Evolutionary conservation across 2,329 filamentous ascomycete species (phyloP).

Genomic region (Fusarium phyllophilum): DNA sequence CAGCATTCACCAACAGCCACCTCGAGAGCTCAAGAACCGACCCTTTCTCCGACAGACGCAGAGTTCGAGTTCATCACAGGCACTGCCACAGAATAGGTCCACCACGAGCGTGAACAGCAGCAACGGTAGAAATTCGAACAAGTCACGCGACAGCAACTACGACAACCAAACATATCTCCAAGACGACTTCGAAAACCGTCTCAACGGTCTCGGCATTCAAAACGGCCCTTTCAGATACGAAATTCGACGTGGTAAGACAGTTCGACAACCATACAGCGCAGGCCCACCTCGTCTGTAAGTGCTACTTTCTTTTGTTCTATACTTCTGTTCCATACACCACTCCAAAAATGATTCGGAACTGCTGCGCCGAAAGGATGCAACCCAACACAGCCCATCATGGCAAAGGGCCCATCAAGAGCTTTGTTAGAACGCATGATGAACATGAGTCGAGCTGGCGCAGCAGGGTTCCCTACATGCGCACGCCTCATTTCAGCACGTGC

Average conservation of each 20-base stretch:
- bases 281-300: constrained; percentile 46
- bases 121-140: constrained; percentile 22
- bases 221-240: constrained; percentile 46
- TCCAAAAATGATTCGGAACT: background rate
- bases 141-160: constrained; percentile 24
- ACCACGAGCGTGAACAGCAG: constrained; percentile 27
- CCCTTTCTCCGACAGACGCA: constrained; percentile 40
- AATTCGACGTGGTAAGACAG: constrained; percentile 47
- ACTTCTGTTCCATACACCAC: background rate
- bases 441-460: constrained; percentile 23
- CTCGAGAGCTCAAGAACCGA: constrained; percentile 43
- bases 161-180: constrained; percentile 33
- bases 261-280: constrained; percentile 40
- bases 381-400: constrained; percentile 5
- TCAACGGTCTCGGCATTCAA: constrained; percentile 45
- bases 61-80: constrained; percentile 1
- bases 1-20: constrained; percentile 36
- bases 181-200: constrained; percentile 42
- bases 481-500: constrained; percentile 7
- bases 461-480: constrained; percentile 1
- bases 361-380: constrained; percentile 1
- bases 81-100: constrained; percentile 26
- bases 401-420: background rate
- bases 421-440: constrained; percentile 20
- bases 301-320: constrained; percentile 8